These are phyloP conservation scores for Hymenoscyphus albidus DNA, from an alignment of 2,329 filamentous ascomycete species.

Conservation along the genomic window DNA sequence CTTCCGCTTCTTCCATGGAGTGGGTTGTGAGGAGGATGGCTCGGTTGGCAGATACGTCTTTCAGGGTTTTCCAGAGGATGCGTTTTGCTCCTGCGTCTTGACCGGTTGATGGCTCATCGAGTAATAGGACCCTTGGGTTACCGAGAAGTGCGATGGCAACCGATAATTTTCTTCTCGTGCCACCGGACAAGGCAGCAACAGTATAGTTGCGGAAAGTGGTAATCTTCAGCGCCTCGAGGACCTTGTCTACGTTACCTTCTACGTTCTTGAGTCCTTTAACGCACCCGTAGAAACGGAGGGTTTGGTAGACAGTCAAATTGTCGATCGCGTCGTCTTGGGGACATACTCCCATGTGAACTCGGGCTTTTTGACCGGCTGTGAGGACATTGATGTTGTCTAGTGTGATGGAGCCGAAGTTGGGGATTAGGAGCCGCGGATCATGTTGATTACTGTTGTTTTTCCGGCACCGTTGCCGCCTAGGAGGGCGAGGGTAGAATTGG, in stretches of 20 bases:
- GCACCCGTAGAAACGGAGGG: conserved; percentile 34
- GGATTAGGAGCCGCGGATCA: conserved; percentile 59
- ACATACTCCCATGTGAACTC: conserved; percentile 34
- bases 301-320: conserved; percentile 34
- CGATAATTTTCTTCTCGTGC: conserved; percentile 34
- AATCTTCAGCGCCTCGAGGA: conserved; percentile 33
- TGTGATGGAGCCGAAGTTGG: conserved; percentile 54
- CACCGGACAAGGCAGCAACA: conserved; percentile 33
- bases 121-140: conserved; percentile 33
- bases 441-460: conserved; percentile 62
- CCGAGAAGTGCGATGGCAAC: conserved; percentile 36
- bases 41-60: conserved; percentile 28
- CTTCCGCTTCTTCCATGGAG: conserved; percentile 38
- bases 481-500: conserved; percentile 59
- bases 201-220: conserved; percentile 25
- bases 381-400: conserved; percentile 56
- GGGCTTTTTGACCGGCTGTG: conserved; percentile 23
- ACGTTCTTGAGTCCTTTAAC: conserved; percentile 35
- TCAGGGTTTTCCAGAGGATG: conserved; percentile 36
- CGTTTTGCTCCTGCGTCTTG: conserved; percentile 37
- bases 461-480: conserved; percentile 64
- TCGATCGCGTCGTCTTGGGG: conserved; percentile 37
- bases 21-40: conserved; percentile 38
- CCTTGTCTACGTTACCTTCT: conserved; percentile 29
- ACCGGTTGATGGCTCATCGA: conserved; percentile 36